These are phyloP conservation scores for Paxillus ammoniavirescens DNA, from an alignment of 768 basidiomycete genomes.

Conservation along the genomic window DNA sequence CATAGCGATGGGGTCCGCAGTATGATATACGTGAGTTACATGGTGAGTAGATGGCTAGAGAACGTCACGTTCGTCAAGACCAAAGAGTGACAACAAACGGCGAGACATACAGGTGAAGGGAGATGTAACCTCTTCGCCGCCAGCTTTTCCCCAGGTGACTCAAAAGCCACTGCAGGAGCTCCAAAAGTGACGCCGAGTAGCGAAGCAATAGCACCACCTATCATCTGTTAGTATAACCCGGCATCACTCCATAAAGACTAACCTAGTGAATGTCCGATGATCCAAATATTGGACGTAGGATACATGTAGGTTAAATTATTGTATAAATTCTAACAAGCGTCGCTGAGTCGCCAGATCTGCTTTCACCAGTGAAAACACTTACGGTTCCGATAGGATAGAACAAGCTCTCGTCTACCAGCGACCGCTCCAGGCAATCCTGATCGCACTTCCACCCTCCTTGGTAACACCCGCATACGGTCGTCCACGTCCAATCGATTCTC, in stretches of 20 bases:
- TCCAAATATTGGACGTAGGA: conserved; percentile 87
- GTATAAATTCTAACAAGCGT: conserved; percentile 70
- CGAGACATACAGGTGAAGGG: conserved; percentile 67
- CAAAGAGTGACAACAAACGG: background rate
- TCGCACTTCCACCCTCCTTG: conserved; percentile 79
- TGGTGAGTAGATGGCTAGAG: conserved; percentile 68
- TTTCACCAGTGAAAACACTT: conserved; percentile 28
- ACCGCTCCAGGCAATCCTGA: conserved; percentile 70
- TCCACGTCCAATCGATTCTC: conserved; percentile 89
- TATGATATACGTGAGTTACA: conserved; percentile 90
- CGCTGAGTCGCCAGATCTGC: background rate
- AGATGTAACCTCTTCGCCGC: conserved; percentile 81
- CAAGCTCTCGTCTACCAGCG: conserved; percentile 74
- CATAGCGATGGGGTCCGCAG: conserved; percentile 93
- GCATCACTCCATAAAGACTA: conserved; percentile 8
- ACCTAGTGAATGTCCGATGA: conserved; percentile 72
- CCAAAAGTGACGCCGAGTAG: conserved; percentile 90
- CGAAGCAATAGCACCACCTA: conserved; percentile 67
- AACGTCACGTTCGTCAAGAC: background rate
- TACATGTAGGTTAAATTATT: conserved; percentile 94
- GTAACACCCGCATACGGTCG: conserved; percentile 89
- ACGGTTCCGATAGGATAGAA: conserved; percentile 93
- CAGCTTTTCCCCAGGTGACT: conserved; percentile 84
- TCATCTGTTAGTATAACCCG: conserved; percentile 27
- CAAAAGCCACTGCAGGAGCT: conserved; percentile 81